Base-by-base conservation (phyloP, 805 yeast species). In the Metschnikowia kunwiensis region DNA sequence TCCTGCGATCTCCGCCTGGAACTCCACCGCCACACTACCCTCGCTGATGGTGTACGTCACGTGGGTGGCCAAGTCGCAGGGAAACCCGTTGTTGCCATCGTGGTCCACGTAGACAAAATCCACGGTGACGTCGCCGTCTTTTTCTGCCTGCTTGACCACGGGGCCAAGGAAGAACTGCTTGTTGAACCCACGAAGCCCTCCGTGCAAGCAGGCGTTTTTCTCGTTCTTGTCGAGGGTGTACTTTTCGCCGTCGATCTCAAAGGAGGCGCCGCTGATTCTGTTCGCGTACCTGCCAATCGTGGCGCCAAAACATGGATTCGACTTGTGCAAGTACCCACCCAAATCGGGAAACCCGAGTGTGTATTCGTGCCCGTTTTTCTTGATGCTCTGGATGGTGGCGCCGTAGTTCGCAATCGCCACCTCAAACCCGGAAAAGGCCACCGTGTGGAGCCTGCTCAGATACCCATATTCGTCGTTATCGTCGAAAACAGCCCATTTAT, bases 201-300 rank as follows among this genome's bases (percentile, higher is more conserved):
- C 78, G 46, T 80, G 86, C 21, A 79, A 64, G 27, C 29, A 27
- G 30, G 69, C 32, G 5, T 42, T 49, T 24, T 55, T 54, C 42
- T 74, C 74, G 53, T 74, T 76, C 23, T 57, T 49, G 14, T 68
- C 63, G 36, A 79, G 55, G 15, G 60, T 50, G 49, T 65, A 72
- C 9, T 54, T 50, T 34, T 58, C 51, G 5, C 73, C 77, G 23
- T 63, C 61, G 15, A 78, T 41, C 10, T 43, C 34, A 44, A 76
- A 65, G 33, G 51, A 43, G 20, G 77, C 81, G 27, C 62, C 60
- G 8, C 58, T 49, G 33, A 80, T 71, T 40, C 86, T 67, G 55
- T 80, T 81, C 35, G 85, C 85, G 41, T 66, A 72, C 29, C 86
- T 67, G 19, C 87, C 87, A 25, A 79, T 70, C 13, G 82, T 74